phyloP scores from a whole-genome alignment of 805 yeast species.

The Metschnikowia similis region DNA sequence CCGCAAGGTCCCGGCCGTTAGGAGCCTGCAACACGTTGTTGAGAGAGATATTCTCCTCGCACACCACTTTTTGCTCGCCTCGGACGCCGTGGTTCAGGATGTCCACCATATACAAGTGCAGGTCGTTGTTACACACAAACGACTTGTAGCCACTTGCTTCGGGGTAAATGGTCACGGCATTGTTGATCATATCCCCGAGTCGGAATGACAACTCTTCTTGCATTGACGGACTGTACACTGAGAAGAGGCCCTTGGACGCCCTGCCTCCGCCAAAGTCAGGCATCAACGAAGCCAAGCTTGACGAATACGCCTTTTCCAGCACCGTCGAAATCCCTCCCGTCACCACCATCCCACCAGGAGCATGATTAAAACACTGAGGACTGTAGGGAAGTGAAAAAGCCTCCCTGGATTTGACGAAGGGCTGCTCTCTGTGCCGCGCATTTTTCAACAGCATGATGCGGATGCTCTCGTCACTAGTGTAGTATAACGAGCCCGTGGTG shows the following conservation, averaged over 20 bases:
- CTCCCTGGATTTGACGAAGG: slow-evolving; percentile 7
- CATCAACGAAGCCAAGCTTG: slow-evolving; percentile 22
- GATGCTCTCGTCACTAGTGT: slow-evolving; percentile 55
- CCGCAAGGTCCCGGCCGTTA: slow-evolving; percentile 35
- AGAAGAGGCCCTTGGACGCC: slow-evolving; percentile 59
- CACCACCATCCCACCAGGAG: slow-evolving; percentile 46
- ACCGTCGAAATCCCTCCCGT: slow-evolving; percentile 48
- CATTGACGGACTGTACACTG: slow-evolving; percentile 50
- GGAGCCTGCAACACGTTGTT: slow-evolving; percentile 69
- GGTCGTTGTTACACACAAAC: slow-evolving; percentile 81
- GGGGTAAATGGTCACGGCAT: slow-evolving; percentile 57
- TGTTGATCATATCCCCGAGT: slow-evolving; percentile 80
- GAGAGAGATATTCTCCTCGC: slow-evolving; percentile 57
- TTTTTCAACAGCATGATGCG: slow-evolving; percentile 14
- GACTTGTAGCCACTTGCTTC: slow-evolving; percentile 38
- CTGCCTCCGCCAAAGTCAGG: slow-evolving; percentile 13
- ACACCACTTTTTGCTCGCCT: slow-evolving; percentile 39
- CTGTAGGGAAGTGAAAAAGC: slow-evolving; percentile 46
- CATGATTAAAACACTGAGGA: slow-evolving; percentile 64
- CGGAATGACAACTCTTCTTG: slow-evolving; percentile 47
- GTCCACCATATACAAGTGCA: slow-evolving; percentile 60
- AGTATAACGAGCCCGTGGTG: slow-evolving; percentile 46
- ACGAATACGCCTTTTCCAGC: slow-evolving; percentile 24
- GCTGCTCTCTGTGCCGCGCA: neutral
- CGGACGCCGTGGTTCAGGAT: slow-evolving; percentile 44